Percentiles rank a stretch among this genome's conserved stretches.
Conservation (phyloP, 2,329 filamentous ascomycete genomes). For the Calonectria crousiana region DNA sequence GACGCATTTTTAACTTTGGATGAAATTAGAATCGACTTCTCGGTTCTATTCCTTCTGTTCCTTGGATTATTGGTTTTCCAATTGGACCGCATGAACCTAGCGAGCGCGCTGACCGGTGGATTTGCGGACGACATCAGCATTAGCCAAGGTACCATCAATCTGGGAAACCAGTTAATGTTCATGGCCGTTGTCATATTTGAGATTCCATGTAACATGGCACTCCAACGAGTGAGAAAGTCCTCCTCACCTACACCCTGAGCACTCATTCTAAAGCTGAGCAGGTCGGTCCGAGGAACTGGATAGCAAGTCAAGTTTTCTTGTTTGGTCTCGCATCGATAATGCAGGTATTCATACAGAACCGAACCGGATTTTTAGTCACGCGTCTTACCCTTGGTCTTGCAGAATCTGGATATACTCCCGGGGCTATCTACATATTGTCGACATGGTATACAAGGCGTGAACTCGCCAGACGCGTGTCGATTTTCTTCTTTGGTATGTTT, state of each 20-base stretch:
- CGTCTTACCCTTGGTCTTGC: neutral
- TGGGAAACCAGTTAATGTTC: slow-evolving; percentile 67
- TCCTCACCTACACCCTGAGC: neutral
- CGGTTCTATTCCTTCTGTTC: slow-evolving; percentile 61
- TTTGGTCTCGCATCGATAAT: neutral
- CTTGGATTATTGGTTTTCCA: slow-evolving; percentile 64
- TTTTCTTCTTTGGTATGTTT: neutral
- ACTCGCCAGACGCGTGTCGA: neutral
- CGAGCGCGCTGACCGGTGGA: slow-evolving; percentile 62
- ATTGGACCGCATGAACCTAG: slow-evolving; percentile 65
- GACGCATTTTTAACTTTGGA: neutral
- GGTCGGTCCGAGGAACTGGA: neutral
- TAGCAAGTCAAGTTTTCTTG: neutral
- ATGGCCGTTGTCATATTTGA: slow-evolving; percentile 62
- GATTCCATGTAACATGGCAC: slow-evolving; percentile 63
- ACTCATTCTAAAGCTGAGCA: neutral
- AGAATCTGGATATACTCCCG: neutral
- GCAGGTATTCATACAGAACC: neutral
- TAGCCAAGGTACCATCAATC: slow-evolving; percentile 61
- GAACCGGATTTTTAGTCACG: neutral
- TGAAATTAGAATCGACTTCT: slow-evolving; percentile 55
- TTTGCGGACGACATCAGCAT: slow-evolving; percentile 58
- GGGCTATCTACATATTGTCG: neutral
- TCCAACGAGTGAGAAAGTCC: slow-evolving; percentile 45
- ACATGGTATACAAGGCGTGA: neutral